Evolutionary conservation across 2,329 filamentous ascomycete species (phyloP), one percentile per base, ranked within the genome.

Genomic region (Arthrobotrys sphaeroides): DNA sequence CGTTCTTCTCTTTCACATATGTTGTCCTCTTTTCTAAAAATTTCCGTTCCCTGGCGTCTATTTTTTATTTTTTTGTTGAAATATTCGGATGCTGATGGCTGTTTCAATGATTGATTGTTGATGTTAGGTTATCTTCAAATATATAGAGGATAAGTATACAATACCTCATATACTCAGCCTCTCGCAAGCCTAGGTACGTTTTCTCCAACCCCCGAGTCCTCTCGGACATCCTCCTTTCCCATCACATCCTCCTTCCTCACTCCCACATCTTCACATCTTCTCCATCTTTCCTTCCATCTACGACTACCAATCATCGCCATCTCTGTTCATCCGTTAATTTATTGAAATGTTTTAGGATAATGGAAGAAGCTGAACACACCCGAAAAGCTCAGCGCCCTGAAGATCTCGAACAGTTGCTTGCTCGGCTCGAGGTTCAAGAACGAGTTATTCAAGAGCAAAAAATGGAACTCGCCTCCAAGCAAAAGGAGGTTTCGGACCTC

Each of bases 381-480:
- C 45, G 55, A 43, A 62, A 67, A 42, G 43, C 55, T 2, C 70
- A 74, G 43, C 36, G 66, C 24, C 62, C 62, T 38, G 61, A 64
- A n/a, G 70, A 74, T 16, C 55, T 74, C 7, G 70, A 74, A 20
- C 13, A 67, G 31, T 45, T 74, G 3, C 62, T 74, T 33, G 70
- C 70, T 49, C 62, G 70, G 22, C 40, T 74, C 22, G 70, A 74
- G 13, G 12, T 74, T 5, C 62, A 74, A 18, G 70, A 74, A 38
- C 70, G 68, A 36, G 62, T 68, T 12, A 74, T 74, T 20, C 70
- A 74, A 33, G 70, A 74, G 38, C 70, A 68, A 40, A 68, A 74
- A 38, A 38, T 68, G 43, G 70, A 74, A 20, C 62, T 74, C 1
- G 70, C 64, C 16, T 68, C 70, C 5, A 74, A 68, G 28, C 61